A percentile compares a stretch with the other conserved stretches of the same genome.
phyloP scores from a whole-genome alignment of 495 filamentous ascomycete species.

The Talaromyces borbonicus region DNA sequence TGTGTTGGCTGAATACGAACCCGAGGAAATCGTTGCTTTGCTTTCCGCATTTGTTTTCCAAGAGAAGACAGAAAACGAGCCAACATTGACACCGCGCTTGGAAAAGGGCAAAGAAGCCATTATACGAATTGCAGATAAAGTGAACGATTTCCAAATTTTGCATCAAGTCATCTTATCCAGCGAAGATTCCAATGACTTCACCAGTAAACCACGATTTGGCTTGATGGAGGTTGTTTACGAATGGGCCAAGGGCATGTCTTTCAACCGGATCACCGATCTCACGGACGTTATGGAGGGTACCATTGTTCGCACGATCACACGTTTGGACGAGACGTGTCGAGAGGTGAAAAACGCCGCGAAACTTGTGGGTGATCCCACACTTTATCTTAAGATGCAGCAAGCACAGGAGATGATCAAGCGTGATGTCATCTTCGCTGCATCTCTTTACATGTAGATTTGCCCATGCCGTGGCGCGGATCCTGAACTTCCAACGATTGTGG shows the following conservation, averaged over 20 bases:
- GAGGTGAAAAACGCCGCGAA: slow-evolving; percentile 96
- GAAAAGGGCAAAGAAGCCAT: slow-evolving; percentile 81
- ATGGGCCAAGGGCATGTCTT: slow-evolving; percentile 95
- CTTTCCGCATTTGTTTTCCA: slow-evolving; percentile 97
- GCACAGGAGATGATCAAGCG: slow-evolving; percentile 96
- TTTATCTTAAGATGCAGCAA: slow-evolving; percentile 91
- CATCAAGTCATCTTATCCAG: slow-evolving; percentile 84
- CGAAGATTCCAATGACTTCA: slow-evolving; percentile 89
- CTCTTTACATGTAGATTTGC: slow-evolving; percentile 57
- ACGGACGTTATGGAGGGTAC: slow-evolving; percentile 96
- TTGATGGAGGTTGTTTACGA: slow-evolving; percentile 97
- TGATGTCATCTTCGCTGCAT: slow-evolving; percentile 86
- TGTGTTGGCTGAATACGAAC: slow-evolving; percentile 87
- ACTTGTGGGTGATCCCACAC: slow-evolving; percentile 87
- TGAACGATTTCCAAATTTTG: slow-evolving; percentile 74
- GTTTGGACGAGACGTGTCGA: slow-evolving; percentile 90
- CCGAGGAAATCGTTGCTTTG: slow-evolving; percentile 91
- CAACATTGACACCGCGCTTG: slow-evolving; percentile 73
- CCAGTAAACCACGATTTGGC: slow-evolving; percentile 75
- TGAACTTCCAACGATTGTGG: background rate
- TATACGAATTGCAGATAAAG: slow-evolving; percentile 77
- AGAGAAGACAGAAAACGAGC: slow-evolving; percentile 81
- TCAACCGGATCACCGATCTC: slow-evolving; percentile 93
- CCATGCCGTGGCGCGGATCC: background rate
- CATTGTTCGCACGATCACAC: slow-evolving; percentile 85